Evolutionary conservation across 2,329 filamentous ascomycete species (phyloP).

Genomic region (Cordyceps cicadae): DNA sequence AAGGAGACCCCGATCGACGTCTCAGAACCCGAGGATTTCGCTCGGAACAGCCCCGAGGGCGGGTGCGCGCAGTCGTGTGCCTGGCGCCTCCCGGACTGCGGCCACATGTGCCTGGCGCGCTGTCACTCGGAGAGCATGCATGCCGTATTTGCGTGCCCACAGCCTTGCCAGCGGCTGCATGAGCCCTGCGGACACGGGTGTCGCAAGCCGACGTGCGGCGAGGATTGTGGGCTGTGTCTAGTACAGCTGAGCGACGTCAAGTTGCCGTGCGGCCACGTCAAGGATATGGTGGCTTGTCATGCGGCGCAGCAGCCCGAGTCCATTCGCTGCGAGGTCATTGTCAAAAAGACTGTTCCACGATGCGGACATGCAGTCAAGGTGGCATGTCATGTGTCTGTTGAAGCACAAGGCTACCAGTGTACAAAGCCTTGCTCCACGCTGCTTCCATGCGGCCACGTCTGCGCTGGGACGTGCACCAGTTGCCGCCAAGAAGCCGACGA

Average conservation of each 20-base stretch:
- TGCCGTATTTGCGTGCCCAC: constrained; percentile 33
- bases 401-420: constrained; percentile 8
- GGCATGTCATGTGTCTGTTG: constrained; percentile 9
- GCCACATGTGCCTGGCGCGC: constrained; percentile 34
- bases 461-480: constrained; percentile 12
- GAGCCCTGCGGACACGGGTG: constrained; percentile 37
- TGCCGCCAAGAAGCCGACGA: constrained; percentile 15
- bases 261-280: constrained; percentile 17
- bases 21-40: constrained; percentile 47
- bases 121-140: constrained; percentile 41
- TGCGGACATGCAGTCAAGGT: constrained; percentile 11
- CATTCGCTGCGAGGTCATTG: background rate
- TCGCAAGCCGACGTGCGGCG: constrained; percentile 30
- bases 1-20: constrained; percentile 39
- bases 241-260: constrained; percentile 13
- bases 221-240: constrained; percentile 25
- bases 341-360: constrained; percentile 5
- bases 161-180: constrained; percentile 33
- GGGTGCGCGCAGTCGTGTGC: constrained; percentile 47
- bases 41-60: constrained; percentile 47
- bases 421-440: constrained; percentile 18
- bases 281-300: constrained; percentile 10
- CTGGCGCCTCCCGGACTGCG: constrained; percentile 34
- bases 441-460: constrained; percentile 32
- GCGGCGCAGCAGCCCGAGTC: background rate